A percentile compares a stretch with the other conserved stretches of the same genome.
Evolutionary conservation across 208 protist genomes (phyloP).

Genomic region (Acanthamoeba culbertsoni): DNA sequence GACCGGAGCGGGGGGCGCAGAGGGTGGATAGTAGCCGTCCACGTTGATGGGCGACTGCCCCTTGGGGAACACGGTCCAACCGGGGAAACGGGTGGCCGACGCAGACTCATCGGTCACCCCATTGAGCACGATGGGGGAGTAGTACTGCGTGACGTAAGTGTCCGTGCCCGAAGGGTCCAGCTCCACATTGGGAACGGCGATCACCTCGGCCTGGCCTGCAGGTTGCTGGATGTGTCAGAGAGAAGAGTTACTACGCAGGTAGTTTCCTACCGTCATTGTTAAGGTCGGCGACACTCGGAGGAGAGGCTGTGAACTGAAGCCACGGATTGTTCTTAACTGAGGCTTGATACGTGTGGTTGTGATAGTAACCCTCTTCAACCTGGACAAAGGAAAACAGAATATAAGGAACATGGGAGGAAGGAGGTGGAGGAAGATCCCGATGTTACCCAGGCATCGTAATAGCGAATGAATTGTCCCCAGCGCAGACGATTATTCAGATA

Average conservation of each 20-base stretch:
- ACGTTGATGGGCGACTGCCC: background rate
- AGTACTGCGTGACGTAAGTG: slow-evolving; percentile 1
- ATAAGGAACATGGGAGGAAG: background rate
- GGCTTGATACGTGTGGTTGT: background rate
- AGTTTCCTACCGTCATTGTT: background rate
- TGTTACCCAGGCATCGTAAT: background rate
- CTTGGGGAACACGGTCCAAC: background rate
- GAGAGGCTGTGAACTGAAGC: background rate
- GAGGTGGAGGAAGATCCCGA: background rate
- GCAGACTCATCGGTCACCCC: background rate
- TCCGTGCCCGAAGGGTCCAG: background rate
- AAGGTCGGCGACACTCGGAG: background rate
- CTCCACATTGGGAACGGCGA: background rate
- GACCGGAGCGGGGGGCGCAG: background rate
- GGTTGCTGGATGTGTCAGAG: too few species aligned
- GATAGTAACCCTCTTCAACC: background rate
- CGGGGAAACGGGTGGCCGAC: background rate
- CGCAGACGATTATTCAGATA: background rate
- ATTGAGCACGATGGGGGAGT: background rate
- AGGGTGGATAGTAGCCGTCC: background rate
- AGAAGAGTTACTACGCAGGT: too few species aligned
- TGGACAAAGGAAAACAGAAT: background rate
- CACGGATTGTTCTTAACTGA: background rate
- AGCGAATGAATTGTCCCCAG: background rate
- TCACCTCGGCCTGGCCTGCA: background rate